These are phyloP conservation scores for Isabelozyma rhagii DNA, from an alignment of 805 yeast species.

Conservation along the genomic window DNA sequence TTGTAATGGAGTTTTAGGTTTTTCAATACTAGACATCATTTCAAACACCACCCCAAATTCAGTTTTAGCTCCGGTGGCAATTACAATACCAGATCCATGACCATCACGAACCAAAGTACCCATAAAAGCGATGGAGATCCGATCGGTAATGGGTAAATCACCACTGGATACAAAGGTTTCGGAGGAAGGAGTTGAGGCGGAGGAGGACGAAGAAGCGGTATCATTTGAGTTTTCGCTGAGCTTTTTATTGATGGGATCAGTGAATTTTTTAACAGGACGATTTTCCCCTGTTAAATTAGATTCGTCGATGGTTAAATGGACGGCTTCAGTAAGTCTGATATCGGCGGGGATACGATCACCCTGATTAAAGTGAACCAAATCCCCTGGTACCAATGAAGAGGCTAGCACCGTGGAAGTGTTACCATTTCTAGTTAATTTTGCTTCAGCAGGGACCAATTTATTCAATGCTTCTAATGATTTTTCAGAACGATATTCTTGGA, in stretches of 20 bases:
- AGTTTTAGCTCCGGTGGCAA: constrained; percentile 85
- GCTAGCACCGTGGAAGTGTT: constrained; percentile 81
- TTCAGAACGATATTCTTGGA: constrained; percentile 95
- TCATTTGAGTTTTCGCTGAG: not conserved
- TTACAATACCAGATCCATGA: constrained; percentile 88
- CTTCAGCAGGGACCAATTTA: constrained; percentile 94
- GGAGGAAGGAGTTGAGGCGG: constrained; percentile 10
- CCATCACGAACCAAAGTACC: constrained; percentile 97
- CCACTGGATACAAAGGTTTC: constrained; percentile 10
- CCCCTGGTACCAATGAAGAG: constrained; percentile 90
- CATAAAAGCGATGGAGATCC: constrained; percentile 86
- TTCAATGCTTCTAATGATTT: constrained; percentile 90
- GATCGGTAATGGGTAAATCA: constrained; percentile 59
- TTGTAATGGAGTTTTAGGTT: constrained; percentile 97
- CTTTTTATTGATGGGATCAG: constrained; percentile 38
- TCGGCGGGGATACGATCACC: constrained; percentile 99
- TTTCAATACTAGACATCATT: constrained; percentile 92
- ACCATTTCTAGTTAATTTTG: constrained; percentile 84
- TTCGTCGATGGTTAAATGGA: constrained; percentile 84
- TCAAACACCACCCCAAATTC: constrained; percentile 94
- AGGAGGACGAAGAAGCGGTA: not conserved
- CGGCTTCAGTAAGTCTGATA: constrained; percentile 72
- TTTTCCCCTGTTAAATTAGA: constrained; percentile 95
- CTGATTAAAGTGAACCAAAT: constrained; percentile 79
- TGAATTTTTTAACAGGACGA: constrained; percentile 71